Conservation (phyloP, 2,329 filamentous ascomycete genomes). For the Verticillium albo-atrum region DNA sequence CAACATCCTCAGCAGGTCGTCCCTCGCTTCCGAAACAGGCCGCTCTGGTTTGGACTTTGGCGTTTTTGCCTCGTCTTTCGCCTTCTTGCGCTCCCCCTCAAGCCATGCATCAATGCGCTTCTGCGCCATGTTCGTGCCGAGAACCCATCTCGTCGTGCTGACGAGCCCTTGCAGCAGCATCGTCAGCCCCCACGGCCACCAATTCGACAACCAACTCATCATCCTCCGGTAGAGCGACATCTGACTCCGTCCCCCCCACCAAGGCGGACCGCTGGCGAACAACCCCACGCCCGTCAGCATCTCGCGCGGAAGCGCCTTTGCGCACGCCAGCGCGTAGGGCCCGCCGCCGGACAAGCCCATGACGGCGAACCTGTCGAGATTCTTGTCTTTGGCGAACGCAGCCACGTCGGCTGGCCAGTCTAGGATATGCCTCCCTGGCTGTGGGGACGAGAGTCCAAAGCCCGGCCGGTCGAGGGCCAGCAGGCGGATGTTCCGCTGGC, state of each 20-base stretch:
- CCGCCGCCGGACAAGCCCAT: slow-evolving; percentile 30
- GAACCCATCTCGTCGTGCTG: slow-evolving; percentile 15
- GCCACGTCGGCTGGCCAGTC: slow-evolving; percentile 29
- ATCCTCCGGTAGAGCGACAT: slow-evolving; percentile 14
- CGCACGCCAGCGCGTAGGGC: slow-evolving; percentile 30
- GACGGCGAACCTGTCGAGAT: slow-evolving; percentile 22
- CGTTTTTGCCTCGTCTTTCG: background rate
- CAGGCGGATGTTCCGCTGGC: slow-evolving; percentile 22
- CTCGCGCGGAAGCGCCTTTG: slow-evolving; percentile 19
- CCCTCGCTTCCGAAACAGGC: background rate
- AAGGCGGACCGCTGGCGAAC: slow-evolving; percentile 24
- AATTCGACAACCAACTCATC: background rate
- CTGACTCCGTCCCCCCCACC: slow-evolving; percentile 26
- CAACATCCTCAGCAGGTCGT: slow-evolving; percentile 15
- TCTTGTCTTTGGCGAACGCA: slow-evolving; percentile 19
- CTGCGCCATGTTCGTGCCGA: slow-evolving; percentile 6
- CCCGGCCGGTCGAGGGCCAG: slow-evolving; percentile 36
- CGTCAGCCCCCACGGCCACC: slow-evolving; percentile 9
- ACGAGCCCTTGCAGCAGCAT: slow-evolving; percentile 15
- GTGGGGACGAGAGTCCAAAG: slow-evolving; percentile 31
- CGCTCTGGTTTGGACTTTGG: background rate
- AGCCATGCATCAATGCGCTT: slow-evolving; percentile 2
- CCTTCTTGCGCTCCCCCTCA: slow-evolving; percentile 1
- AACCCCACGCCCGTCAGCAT: slow-evolving; percentile 30
- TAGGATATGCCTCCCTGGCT: slow-evolving; percentile 22